Base-by-base conservation (phyloP, 2,329 filamentous ascomycete genomes). In the Furcasterigmium furcatum region DNA sequence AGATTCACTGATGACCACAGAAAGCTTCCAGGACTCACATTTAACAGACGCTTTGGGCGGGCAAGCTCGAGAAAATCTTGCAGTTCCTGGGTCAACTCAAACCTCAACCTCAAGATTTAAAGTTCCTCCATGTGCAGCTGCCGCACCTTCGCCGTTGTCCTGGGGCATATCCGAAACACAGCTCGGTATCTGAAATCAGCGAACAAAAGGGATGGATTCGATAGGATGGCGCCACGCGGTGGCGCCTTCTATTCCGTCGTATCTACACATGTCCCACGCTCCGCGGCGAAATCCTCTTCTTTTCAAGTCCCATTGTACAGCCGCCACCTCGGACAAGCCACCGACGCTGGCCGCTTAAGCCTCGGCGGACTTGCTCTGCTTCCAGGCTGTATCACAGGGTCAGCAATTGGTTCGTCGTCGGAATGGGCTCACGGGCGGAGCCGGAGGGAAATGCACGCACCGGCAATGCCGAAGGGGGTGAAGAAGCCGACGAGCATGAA, bases 391-490 rank as follows among this genome's bases (percentile, higher is more conserved):
- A 30, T n/a, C 10, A 22, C 12, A 18, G 10, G 22, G 21, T 21
- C 38, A 25, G 25, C 27, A n/a, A 18, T n/a, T 14, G 3, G 16
- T 25, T 16, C 21, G 18, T 34, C 12, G 16, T 25, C 12, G 12
- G 24, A 7, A 27, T 7, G 7, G 7, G 24, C 24, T 27, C 24
- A 12, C 12, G 32, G 34, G n/a, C 20, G 46, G 21, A 42, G 41
- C 36, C 9, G 10, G 9, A 13, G 13, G 19, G 18, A 46, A 56
- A 57, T 61, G 57, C 47, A 78, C 79, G 63, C 66, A 83, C 80
- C 64, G 55, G 77, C 73, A 63, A 87, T 80, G 61, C 74, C 78
- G 66, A 87, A 84, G 55, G 84, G 84, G 46, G 74, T 61, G 57
- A 73, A 64, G 69, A 85, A 85, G 52, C 79, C 79, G 51, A 70